Conservation (phyloP, 805 yeast species). For the Spathaspora hagerdaliae region DNA sequence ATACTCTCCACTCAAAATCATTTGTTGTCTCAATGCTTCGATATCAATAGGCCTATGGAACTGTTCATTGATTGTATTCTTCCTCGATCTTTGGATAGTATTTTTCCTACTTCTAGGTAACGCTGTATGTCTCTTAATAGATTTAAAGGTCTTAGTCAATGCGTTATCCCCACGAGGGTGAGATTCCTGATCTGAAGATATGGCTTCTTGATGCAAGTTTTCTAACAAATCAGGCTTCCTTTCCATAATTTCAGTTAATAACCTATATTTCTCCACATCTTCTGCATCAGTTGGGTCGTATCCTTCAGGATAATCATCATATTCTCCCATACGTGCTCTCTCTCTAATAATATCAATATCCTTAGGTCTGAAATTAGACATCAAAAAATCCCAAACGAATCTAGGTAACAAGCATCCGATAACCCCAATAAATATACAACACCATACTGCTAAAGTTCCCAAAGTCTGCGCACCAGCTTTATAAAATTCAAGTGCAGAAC, state of each 20-base stretch:
- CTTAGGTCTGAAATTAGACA: constrained; percentile 51
- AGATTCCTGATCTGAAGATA: constrained; percentile 8
- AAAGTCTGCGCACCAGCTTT: constrained; percentile 59
- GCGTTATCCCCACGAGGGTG: constrained; percentile 9
- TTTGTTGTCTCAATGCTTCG: constrained; percentile 31
- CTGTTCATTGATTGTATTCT: constrained; percentile 19
- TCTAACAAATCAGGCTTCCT: constrained; percentile 32
- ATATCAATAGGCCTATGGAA: constrained; percentile 31
- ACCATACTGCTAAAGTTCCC: constrained; percentile 66
- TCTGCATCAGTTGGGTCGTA: constrained; percentile 51
- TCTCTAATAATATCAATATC: constrained; percentile 75
- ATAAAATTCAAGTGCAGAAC: constrained; percentile 56
- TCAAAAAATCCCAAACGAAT: constrained; percentile 46
- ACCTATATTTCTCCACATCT: constrained; percentile 37
- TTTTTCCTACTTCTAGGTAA: constrained; percentile 20
- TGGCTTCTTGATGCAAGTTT: constrained; percentile 26
- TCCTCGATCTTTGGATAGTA: constrained; percentile 12
- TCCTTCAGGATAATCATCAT: constrained; percentile 43
- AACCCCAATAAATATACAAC: constrained; percentile 52
- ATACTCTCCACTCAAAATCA: constrained; percentile 36
- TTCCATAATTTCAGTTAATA: constrained; percentile 27
- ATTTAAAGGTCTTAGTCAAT: constrained; percentile 25
- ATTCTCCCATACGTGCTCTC: constrained; percentile 48
- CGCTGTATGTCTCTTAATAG: constrained; percentile 32
- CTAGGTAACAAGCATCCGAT: constrained; percentile 59